These are phyloP conservation scores for Thermothelomyces thermophilus DNA, from an alignment of 2,329 filamentous ascomycete species.

Conservation along the genomic window DNA sequence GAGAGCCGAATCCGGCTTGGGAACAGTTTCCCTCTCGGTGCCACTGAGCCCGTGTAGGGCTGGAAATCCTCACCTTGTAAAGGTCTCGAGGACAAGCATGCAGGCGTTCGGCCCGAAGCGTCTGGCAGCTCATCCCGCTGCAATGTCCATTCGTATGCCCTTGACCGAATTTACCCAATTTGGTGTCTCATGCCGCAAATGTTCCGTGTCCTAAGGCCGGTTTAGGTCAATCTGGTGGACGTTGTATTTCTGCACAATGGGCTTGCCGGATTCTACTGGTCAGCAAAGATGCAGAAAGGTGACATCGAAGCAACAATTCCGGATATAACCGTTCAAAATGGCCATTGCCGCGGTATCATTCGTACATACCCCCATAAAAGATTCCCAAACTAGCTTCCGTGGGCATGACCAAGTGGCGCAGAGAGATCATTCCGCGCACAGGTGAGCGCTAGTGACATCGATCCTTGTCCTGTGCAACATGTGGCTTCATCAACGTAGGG, in stretches of 20 bases:
- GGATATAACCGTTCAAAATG: too few species aligned
- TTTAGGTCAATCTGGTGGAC: too few species aligned
- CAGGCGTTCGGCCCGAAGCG: too few species aligned
- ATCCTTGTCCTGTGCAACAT: neutral
- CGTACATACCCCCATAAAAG: neutral
- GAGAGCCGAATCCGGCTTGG: conserved; percentile 3
- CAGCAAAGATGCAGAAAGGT: neutral
- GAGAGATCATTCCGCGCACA: neutral
- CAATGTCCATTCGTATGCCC: too few species aligned
- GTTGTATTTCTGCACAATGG: neutral
- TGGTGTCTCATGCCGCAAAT: too few species aligned
- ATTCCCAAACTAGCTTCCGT: neutral
- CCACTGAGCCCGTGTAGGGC: neutral
- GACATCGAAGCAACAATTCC: neutral
- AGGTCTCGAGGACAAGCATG: too few species aligned
- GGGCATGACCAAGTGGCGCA: neutral
- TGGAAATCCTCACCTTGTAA: too few species aligned
- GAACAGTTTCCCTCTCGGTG: neutral
- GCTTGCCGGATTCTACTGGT: too few species aligned
- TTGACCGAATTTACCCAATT: too few species aligned
- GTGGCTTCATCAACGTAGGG: neutral
- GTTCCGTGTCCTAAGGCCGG: too few species aligned
- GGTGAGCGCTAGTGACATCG: neutral
- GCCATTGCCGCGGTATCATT: too few species aligned
- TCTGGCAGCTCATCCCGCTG: too few species aligned